These are phyloP conservation scores for Arthrobotrys sphaeroides DNA, from an alignment of 2,329 filamentous ascomycete genomes.

Conservation along the genomic window DNA sequence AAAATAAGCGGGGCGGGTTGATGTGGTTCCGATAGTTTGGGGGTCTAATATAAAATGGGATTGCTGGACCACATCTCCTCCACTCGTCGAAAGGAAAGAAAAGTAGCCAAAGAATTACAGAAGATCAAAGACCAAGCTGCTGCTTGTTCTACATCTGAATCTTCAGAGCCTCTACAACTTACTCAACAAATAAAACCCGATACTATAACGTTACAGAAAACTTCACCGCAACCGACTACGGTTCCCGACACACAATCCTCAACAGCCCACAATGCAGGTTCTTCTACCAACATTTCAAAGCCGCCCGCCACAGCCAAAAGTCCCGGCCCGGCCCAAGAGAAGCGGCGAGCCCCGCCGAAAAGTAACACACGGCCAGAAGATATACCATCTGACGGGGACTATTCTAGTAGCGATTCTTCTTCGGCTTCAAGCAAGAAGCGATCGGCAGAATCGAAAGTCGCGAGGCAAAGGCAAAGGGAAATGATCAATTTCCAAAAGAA, in stretches of 20 bases:
- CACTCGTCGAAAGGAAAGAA: constrained; percentile 10
- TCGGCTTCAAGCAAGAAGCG: constrained; percentile 25
- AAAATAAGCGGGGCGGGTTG: constrained; percentile 4
- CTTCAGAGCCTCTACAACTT: neutral
- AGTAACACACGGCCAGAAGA: constrained; percentile 11
- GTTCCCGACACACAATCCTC: neutral
- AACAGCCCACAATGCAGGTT: constrained; percentile 21
- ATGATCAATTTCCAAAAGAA: neutral
- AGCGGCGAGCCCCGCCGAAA: constrained; percentile 3
- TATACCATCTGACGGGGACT: constrained; percentile 33
- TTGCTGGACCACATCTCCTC: constrained; percentile 4
- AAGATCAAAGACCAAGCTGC: neutral
- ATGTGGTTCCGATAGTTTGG: neutral
- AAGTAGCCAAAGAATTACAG: neutral
- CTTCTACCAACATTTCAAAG: constrained; percentile 17
- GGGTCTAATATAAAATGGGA: constrained; percentile 25
- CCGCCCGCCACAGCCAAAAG: neutral
- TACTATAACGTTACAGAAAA: neutral
- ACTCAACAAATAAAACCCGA: neutral
- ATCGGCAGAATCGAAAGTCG: constrained; percentile 13
- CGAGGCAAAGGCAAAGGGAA: constrained; percentile 26
- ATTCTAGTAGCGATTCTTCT: constrained; percentile 36
- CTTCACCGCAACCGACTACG: neutral
- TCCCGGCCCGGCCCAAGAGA: neutral
- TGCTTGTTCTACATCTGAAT: neutral